These are phyloP conservation scores for Rhodomyrtus psidioides DNA, from an alignment of 441 rosid species.

Conservation along the genomic window DNA sequence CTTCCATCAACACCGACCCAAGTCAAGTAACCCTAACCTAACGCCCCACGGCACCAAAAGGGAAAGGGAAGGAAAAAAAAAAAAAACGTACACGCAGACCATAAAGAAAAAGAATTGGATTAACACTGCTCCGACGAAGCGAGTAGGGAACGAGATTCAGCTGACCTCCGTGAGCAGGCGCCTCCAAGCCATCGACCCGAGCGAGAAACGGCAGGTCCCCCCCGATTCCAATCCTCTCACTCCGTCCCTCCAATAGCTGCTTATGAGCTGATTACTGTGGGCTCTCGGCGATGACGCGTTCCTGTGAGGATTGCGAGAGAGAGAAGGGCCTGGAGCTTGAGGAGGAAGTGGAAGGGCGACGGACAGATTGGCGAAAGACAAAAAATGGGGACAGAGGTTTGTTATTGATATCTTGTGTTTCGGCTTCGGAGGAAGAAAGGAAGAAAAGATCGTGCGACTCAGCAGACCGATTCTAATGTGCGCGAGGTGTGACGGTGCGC, in stretches of 20 bases:
- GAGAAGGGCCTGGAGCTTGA: not conserved
- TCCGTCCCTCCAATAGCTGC: not conserved
- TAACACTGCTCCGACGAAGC: not conserved
- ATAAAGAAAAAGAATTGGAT: not conserved
- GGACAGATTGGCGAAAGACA: not conserved
- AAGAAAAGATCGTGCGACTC: not conserved
- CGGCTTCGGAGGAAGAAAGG: not conserved
- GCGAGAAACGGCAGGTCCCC: not conserved
- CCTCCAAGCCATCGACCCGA: conserved; percentile 77
- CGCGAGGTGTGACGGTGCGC: not conserved
- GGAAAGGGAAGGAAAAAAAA: not conserved
- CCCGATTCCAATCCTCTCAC: not conserved
- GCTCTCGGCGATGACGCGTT: not conserved
- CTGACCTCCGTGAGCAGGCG: conserved; percentile 65
- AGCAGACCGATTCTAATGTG: not conserved
- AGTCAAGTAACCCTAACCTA: not conserved
- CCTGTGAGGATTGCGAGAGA: not conserved
- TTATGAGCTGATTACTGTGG: not conserved
- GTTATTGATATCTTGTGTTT: not conserved
- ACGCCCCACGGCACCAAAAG: not conserved
- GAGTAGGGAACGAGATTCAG: not conserved
- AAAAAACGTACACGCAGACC: not conserved
- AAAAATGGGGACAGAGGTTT: not conserved
- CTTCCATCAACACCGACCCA: not conserved
- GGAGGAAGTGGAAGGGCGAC: not conserved